Percentiles rank a stretch among this genome's conserved stretches.
Conservation (phyloP, 768 basidiomycete genomes). For the Suillus hirtellus region DNA sequence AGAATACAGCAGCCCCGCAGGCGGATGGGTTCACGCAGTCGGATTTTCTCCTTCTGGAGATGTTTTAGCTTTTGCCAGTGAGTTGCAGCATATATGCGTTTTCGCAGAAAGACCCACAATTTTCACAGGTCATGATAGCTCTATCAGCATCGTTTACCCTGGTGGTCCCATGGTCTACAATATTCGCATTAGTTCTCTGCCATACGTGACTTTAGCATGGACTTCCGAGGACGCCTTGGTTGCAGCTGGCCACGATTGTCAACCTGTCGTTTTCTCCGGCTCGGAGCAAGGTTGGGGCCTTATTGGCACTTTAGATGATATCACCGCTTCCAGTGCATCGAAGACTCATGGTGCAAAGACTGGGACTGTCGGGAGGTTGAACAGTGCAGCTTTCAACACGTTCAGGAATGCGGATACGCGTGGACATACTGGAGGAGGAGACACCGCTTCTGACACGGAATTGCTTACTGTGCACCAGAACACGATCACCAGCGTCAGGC, state of each 20-base stretch:
- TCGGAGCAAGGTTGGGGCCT: slow-evolving; percentile 75
- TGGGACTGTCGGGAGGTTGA: slow-evolving; percentile 70
- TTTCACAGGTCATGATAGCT: slow-evolving; percentile 85
- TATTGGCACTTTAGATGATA: slow-evolving; percentile 83
- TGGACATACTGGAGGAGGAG: slow-evolving; percentile 39
- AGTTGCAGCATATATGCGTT: slow-evolving; percentile 33
- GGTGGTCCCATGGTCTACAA: slow-evolving; percentile 69
- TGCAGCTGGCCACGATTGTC: slow-evolving; percentile 97
- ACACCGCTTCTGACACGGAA: slow-evolving; percentile 60
- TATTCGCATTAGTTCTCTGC: slow-evolving; percentile 77
- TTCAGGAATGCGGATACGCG: slow-evolving; percentile 92
- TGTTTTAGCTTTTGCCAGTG: slow-evolving; percentile 88
- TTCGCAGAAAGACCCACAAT: slow-evolving; percentile 6
- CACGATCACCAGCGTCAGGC: slow-evolving; percentile 89
- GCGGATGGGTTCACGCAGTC: slow-evolving; percentile 97
- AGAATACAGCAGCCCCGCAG: slow-evolving; percentile 84
- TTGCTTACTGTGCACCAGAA: slow-evolving; percentile 94
- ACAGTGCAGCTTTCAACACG: slow-evolving; percentile 90
- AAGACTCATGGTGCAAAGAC: slow-evolving; percentile 44
- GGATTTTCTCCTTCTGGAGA: slow-evolving; percentile 98
- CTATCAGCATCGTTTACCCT: slow-evolving; percentile 91
- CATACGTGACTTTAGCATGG: slow-evolving; percentile 85
- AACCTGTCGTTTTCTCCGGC: slow-evolving; percentile 86
- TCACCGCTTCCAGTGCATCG: slow-evolving; percentile 39
- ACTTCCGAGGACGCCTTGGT: slow-evolving; percentile 79